A percentile compares a stretch with the other conserved stretches of the same genome.
phyloP scores from a whole-genome alignment of 2,329 filamentous ascomycete species.

The Aspergillus transmontanensis region DNA sequence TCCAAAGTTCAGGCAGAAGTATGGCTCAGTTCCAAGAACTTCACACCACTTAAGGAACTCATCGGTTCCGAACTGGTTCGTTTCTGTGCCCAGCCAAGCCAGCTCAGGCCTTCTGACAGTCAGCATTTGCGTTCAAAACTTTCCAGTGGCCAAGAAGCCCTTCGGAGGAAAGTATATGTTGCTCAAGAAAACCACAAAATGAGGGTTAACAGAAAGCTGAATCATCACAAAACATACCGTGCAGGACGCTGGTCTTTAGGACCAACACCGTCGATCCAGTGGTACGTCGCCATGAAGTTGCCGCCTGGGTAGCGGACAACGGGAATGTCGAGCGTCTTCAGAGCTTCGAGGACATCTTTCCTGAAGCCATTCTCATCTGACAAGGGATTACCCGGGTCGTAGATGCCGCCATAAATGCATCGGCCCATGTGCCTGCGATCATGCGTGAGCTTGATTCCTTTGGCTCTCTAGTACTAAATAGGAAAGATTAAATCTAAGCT shows the following conservation, averaged over 20 bases:
- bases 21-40: conserved; percentile 73
- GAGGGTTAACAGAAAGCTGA: neutral
- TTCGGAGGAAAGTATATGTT: neutral
- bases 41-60: conserved; percentile 85
- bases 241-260: conserved; percentile 68
- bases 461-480: neutral
- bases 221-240: conserved; percentile 38
- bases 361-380: conserved; percentile 76
- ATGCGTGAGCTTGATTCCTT: conserved; percentile 16
- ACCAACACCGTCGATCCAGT: conserved; percentile 81
- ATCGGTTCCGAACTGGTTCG: conserved; percentile 80
- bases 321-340: conserved; percentile 73
- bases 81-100: conserved; percentile 76
- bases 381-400: conserved; percentile 74
- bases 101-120: conserved; percentile 63
- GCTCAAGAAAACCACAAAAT: neutral
- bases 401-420: conserved; percentile 85
- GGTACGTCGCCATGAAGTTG: conserved; percentile 83
- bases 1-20: conserved; percentile 78
- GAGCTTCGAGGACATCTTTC: conserved; percentile 73
- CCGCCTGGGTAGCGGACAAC: conserved; percentile 81
- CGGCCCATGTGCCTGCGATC: conserved; percentile 75
- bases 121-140: neutral
- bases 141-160: neutral
- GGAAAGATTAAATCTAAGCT: conserved; percentile 31